Evolutionary conservation across 306 rosid species (phyloP).

Genomic region (Casuarina cunninghamiana): DNA sequence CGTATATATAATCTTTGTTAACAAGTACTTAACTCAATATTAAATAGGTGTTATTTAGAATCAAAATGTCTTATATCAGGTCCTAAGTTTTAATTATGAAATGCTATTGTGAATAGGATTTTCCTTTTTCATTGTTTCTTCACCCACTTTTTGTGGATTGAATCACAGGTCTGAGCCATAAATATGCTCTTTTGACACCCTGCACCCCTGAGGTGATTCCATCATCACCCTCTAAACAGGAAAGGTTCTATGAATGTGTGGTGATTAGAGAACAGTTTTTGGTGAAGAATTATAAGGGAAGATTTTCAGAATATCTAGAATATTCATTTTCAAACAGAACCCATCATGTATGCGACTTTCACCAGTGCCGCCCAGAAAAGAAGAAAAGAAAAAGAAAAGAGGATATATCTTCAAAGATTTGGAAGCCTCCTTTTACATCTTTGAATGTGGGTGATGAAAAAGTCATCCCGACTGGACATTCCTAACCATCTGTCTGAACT

Average conservation of each 20-base stretch:
- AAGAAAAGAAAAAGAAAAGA: neutral
- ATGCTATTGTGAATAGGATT: too few relatives aligned
- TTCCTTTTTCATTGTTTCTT: too few relatives aligned
- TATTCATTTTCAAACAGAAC: neutral
- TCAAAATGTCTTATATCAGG: too few relatives aligned
- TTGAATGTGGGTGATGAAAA: conserved; percentile 20
- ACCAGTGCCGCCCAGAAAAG: neutral
- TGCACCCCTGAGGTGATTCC: neutral
- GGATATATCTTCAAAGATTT: neutral
- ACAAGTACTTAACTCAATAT: too few relatives aligned
- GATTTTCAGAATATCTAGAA: neutral
- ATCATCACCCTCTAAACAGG: conserved; percentile 4
- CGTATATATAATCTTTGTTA: too few relatives aligned
- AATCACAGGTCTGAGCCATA: neutral
- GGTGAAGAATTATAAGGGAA: neutral
- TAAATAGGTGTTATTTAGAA: too few relatives aligned
- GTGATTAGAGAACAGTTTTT: neutral
- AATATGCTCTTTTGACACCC: conserved; percentile 6
- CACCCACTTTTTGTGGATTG: neutral
- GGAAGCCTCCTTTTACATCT: conserved; percentile 33
- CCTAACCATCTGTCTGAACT: conserved; percentile 36
- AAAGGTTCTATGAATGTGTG: neutral
- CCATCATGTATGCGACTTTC: neutral
- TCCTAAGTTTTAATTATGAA: too few relatives aligned
- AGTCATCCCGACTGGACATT: conserved; percentile 34